Conservation (phyloP, 2,329 filamentous ascomycete genomes). For the Plenodomus biglobosus region DNA sequence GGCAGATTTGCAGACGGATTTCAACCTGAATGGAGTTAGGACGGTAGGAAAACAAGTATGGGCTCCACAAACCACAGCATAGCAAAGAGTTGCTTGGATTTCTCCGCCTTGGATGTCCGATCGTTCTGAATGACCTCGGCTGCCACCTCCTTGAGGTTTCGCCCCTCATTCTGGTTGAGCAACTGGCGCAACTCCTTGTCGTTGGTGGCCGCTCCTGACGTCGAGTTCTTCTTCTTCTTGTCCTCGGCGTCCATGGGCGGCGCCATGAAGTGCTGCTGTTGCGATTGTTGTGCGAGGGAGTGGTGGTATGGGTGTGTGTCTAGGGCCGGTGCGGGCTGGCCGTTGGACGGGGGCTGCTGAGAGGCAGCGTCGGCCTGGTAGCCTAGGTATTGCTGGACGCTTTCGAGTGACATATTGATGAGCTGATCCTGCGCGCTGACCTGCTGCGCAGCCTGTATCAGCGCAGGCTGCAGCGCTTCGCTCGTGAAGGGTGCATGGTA, state of each 20-base stretch:
- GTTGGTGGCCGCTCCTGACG: conserved; percentile 73
- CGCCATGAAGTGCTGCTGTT: conserved; percentile 30
- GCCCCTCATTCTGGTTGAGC: conserved; percentile 68
- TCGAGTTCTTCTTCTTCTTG: conserved; percentile 58
- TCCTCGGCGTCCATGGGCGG: conserved; percentile 44
- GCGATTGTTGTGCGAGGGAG: conserved; percentile 28
- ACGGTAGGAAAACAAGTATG: background rate
- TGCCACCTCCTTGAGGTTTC: conserved; percentile 70
- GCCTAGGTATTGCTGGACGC: conserved; percentile 37
- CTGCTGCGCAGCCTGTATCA: conserved; percentile 43
- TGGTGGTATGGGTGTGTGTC: conserved; percentile 34
- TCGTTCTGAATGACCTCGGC: conserved; percentile 77
- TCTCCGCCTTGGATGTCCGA: conserved; percentile 76
- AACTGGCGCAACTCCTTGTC: conserved; percentile 79
- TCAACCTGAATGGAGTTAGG: conserved; percentile 61
- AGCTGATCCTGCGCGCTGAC: conserved; percentile 39
- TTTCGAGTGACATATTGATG: conserved; percentile 35
- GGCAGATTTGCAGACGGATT: conserved; percentile 67
- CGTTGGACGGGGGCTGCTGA: conserved; percentile 17
- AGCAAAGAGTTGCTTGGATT: conserved; percentile 81
- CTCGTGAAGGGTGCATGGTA: conserved; percentile 32
- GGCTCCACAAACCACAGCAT: conserved; percentile 72
- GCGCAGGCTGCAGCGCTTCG: conserved; percentile 34
- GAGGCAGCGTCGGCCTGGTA: conserved; percentile 29
- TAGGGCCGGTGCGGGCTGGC: conserved; percentile 28